A percentile compares a stretch with the other conserved stretches of the same genome.
phyloP scores from a whole-genome alignment of 2,329 filamentous ascomycete species.

The Aaosphaeria arxii region DNA sequence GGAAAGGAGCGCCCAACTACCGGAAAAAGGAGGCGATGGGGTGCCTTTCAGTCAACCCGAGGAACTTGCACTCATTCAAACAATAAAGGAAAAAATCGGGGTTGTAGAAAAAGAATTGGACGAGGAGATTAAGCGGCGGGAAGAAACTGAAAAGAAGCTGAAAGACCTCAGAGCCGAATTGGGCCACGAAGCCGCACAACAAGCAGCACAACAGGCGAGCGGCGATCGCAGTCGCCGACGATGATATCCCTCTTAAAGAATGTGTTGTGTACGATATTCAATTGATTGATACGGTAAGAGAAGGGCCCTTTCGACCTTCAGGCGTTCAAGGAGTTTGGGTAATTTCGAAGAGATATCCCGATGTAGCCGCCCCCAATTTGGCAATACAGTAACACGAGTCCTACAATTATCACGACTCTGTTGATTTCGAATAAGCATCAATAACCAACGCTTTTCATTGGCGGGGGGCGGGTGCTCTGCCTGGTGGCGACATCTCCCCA shows the following conservation, averaged over 20 bases:
- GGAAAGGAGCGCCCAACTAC: slow-evolving; percentile 34
- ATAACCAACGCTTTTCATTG: no score
- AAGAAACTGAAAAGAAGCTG: slow-evolving; percentile 28
- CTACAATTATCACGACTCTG: no score
- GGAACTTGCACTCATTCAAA: slow-evolving; percentile 28
- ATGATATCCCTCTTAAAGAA: slow-evolving; percentile 3
- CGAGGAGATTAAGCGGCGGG: slow-evolving; percentile 27
- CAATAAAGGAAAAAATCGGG: slow-evolving; percentile 27
- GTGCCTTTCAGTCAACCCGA: slow-evolving; percentile 35
- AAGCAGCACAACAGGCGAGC: slow-evolving; percentile 37
- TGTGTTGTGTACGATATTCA: no score
- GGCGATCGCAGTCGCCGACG: slow-evolving; percentile 34
- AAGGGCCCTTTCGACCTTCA: no score
- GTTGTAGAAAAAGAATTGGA: slow-evolving; percentile 31
- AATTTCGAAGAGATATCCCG: no score
- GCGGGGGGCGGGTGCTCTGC: no score
- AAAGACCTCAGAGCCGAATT: slow-evolving; percentile 27
- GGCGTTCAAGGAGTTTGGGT: no score
- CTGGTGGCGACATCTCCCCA: no score
- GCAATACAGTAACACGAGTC: no score
- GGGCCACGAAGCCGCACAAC: slow-evolving; percentile 35
- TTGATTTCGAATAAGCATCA: no score
- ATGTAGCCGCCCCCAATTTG: no score
- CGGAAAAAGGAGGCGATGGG: slow-evolving; percentile 30
- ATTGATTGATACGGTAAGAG: no score